Evolutionary conservation across 352 stramenopile genomes (phyloP).

Genomic region (Globisporangium paroecandrum): DNA sequence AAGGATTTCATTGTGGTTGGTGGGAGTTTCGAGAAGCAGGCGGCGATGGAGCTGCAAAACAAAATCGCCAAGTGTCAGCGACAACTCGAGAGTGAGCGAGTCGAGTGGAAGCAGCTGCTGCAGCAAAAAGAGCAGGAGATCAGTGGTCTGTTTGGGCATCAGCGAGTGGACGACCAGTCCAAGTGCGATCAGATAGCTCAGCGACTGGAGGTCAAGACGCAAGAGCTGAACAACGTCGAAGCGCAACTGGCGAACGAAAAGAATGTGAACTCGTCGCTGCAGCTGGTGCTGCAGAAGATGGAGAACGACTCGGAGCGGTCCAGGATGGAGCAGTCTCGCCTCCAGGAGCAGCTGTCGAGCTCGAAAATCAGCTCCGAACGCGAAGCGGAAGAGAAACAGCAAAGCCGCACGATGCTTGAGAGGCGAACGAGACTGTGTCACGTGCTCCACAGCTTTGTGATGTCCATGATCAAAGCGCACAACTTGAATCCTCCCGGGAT

Average conservation of each 20-base stretch:
- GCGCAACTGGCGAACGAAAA: constrained; percentile 21
- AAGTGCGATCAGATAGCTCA: constrained; percentile 50
- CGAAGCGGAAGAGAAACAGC: constrained; percentile 22
- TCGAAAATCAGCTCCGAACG: constrained; percentile 29
- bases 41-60: constrained; percentile 19
- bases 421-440: constrained; percentile 24
- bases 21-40: constrained; percentile 25
- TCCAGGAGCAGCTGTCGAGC: constrained; percentile 37
- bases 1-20: constrained; percentile 27
- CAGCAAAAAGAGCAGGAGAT: constrained; percentile 56
- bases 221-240: constrained; percentile 34
- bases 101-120: constrained; percentile 38
- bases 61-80: constrained; percentile 23
- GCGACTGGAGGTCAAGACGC: constrained; percentile 38
- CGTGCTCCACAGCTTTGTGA: constrained; percentile 29
- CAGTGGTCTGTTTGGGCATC: constrained; percentile 31
- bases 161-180: constrained; percentile 50
- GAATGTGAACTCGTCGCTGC: constrained; percentile 26
- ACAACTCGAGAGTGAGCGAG: constrained; percentile 35
- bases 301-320: constrained; percentile 33
- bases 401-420: constrained; percentile 19
- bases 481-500: constrained; percentile 11
- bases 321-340: constrained; percentile 31
- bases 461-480: constrained; percentile 21
- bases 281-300: constrained; percentile 32